Evolutionary conservation across 2,329 filamentous ascomycete genomes (phyloP).

Genomic region (Aspergillus arachidicola): DNA sequence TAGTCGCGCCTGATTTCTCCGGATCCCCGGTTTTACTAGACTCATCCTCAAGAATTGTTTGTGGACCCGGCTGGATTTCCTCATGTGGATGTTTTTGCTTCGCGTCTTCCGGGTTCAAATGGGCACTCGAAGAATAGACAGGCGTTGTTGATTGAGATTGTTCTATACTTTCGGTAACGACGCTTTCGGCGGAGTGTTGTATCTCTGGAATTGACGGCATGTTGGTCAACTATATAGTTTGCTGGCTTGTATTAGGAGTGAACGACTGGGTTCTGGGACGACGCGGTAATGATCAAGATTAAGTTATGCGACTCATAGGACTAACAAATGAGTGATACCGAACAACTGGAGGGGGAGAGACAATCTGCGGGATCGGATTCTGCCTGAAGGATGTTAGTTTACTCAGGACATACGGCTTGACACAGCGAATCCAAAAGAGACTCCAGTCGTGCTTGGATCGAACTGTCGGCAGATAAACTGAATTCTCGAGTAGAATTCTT

Average conservation of each 20-base stretch:
- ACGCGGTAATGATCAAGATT: background rate
- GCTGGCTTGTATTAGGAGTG: background rate
- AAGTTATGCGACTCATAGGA: background rate
- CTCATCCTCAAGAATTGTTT: slow-evolving; percentile 8
- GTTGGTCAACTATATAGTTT: background rate
- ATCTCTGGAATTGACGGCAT: background rate
- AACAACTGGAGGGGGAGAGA: background rate
- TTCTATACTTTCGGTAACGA: background rate
- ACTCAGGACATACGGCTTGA: background rate
- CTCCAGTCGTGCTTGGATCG: background rate
- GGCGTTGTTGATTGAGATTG: background rate
- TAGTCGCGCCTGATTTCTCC: slow-evolving; percentile 11
- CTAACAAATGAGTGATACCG: background rate
- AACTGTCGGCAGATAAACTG: background rate
- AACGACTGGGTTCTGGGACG: background rate
- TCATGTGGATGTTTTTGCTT: background rate
- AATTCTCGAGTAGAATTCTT: background rate
- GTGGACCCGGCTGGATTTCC: background rate
- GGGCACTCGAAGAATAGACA: background rate
- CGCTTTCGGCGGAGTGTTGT: background rate
- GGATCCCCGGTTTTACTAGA: background rate
- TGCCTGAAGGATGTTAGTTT: background rate
- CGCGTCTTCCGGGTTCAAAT: background rate
- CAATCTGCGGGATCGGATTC: background rate
- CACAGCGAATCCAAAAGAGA: background rate